Percentiles rank a stretch among this genome's conserved stretches.
These are phyloP conservation scores for Echria macrotheca DNA, from an alignment of 495 filamentous ascomycete species.

Conservation along the genomic window DNA sequence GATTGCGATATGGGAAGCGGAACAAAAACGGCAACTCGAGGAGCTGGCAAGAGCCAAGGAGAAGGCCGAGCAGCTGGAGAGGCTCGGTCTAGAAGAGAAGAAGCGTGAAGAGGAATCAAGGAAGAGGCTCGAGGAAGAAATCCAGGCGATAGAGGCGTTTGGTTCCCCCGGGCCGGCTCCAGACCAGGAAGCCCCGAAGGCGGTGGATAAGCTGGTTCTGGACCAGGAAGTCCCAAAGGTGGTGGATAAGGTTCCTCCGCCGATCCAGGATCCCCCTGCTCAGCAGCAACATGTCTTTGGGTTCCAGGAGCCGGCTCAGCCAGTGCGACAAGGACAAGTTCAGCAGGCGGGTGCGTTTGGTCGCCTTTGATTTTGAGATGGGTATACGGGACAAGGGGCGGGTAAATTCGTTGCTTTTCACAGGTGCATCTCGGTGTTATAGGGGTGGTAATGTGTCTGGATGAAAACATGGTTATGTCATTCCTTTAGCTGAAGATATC, in stretches of 20 bases:
- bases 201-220: too few species aligned
- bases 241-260: background rate
- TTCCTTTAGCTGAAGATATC: background rate
- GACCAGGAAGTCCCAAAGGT: background rate
- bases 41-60: constrained; percentile 12
- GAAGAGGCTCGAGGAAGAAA: constrained; percentile 7
- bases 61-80: constrained; percentile 8
- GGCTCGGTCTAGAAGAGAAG: constrained; percentile 6
- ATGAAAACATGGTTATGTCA: background rate
- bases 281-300: background rate
- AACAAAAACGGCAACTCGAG: constrained; percentile 2
- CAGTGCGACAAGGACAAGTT: background rate
- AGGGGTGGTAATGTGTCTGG: background rate
- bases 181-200: background rate
- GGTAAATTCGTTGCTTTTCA: background rate
- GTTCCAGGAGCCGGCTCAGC: background rate
- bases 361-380: too few species aligned
- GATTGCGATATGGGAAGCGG: constrained; percentile 26
- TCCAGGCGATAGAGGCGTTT: constrained; percentile 1
- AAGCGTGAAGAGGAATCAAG: constrained; percentile 11
- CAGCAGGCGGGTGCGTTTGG: background rate
- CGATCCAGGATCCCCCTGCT: background rate
- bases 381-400: background rate
- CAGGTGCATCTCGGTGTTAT: too few species aligned
- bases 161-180: background rate